Base-by-base conservation (phyloP, 2,329 filamentous ascomycete genomes). In the Botrytis deweyae region DNA sequence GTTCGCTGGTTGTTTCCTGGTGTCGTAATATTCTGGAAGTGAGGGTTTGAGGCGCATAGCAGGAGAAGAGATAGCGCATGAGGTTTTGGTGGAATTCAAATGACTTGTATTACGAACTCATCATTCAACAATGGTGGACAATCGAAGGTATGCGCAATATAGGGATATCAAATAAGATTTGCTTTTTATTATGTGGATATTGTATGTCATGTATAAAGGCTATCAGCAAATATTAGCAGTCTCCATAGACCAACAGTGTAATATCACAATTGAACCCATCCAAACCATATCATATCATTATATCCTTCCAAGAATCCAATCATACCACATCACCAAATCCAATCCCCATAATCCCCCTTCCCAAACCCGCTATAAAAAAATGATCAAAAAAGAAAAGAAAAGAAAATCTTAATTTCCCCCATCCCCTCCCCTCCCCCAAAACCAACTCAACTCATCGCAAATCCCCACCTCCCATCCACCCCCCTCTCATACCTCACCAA, bases 401-500 rank as follows among this genome's bases (percentile, higher is more conserved):
- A 38, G 33, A 33, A 33, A 33, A 33, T 33, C 33, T 0, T 33
- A 33, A 16, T 42, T 4, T 6, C 40, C 12, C 0, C 40, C 14
- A 1, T 4, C 14, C 14, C 14, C 16, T 42, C 40, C 12, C 40
- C 46, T 7, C 12, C 42, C 42, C 29, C 6, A 5, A 36, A 20
- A 36, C 9, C 55, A 63, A 58, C 52, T 22, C 68, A 63, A 8
- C 52, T 22, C 68, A 63, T 8, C 20, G 74, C 76, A 65, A 80
- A 75, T n/a, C 61, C 59, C 78, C 79, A 80, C 55, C 70, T 76
- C 61, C 75, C 76, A 72, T 75, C 75, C 40, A 9, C 61, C 5
- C 42, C 59, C n/a, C 76, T 78, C 74, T 79, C 76, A 74, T 80
- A 81, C 42, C 42, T 75, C 2, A 78, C 77, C 42, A 73, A 76